Base-by-base conservation (phyloP, 1,284 basidiomycete genomes). In the Leccinum glutinopallens region DNA sequence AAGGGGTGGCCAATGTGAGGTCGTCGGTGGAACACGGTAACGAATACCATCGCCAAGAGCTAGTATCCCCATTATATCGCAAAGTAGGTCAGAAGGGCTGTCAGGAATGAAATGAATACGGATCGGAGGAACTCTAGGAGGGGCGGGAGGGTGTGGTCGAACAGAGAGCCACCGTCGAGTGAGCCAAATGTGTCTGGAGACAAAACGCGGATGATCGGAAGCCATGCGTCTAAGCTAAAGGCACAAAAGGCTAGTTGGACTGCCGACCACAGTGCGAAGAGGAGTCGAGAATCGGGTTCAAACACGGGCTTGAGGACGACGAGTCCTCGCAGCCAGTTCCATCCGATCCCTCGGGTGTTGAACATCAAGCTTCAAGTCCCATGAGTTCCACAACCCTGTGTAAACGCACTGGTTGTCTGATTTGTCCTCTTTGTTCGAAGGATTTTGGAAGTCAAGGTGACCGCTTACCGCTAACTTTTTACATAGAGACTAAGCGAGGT, bases 201-300 rank as follows among this genome's bases (percentile, higher is more conserved):
- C 56, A 63, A 78, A 78, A 61, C 83, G 80, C 15, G 83, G 84
- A 80, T 58, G 75, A 54, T 66, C 86, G 84, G 63, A 81, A 79
- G 17, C 79, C 5, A n/a, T 81, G 49, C 19, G 80, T 57, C 56
- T 8, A 41, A 68, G 82, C 75, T 22, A 68, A 58, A 37, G 80
- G 46, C 29, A 78, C 66, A 19, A 79, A 80, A 17, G 68, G 25
- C n/a, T 78, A 46, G 4, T 12, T 41, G 57, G 22, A 22, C 78
- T 79, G 35, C 73, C 70, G 8, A 75, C 56, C 8, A 78, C 62
- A 70, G 22, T 7, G 29, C 57, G 25, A 58, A 73, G 4, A 58
- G 4, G 0, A 22, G 10, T 57, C 63, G 74, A 41, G 64, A 70
- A 19, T 67, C 46, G 0, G 67, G 67, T 63, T 68, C 63, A 43